A percentile compares a stretch with the other conserved stretches of the same genome.
Evolutionary conservation across 2,329 filamentous ascomycete species (phyloP).

Genomic region (Fusarium illudens): DNA sequence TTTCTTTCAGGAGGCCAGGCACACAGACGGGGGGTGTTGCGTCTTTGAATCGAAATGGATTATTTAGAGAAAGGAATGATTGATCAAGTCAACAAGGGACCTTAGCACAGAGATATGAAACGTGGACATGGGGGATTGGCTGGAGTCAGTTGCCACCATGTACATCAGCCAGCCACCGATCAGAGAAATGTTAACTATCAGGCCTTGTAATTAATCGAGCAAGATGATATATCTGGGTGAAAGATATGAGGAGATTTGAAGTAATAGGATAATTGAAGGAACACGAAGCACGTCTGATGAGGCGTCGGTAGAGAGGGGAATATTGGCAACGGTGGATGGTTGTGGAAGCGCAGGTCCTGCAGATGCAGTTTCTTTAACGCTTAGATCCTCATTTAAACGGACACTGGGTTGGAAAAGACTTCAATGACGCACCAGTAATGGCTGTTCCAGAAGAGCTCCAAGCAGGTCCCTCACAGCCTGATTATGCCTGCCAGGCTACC

Average conservation of each 20-base stretch:
- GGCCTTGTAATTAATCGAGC: not conserved
- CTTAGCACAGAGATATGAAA: not conserved
- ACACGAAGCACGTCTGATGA: not conserved
- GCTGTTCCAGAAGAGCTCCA: not conserved
- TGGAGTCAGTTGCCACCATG: not conserved
- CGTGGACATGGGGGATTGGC: not conserved
- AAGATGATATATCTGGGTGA: too few relatives aligned
- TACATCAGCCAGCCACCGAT: not conserved
- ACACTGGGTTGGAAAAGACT: not conserved
- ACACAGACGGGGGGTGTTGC: too few relatives aligned
- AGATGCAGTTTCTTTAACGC: too few relatives aligned
- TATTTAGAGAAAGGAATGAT: too few relatives aligned
- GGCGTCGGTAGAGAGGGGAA: not conserved
- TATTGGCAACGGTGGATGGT: not conserved
- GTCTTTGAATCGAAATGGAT: too few relatives aligned
- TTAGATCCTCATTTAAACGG: too few relatives aligned
- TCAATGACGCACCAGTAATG: not conserved
- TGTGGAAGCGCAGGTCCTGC: not conserved
- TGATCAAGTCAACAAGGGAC: not conserved
- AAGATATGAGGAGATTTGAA: too few relatives aligned
- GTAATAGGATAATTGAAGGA: too few relatives aligned
- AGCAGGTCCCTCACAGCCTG: not conserved
- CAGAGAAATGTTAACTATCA: not conserved
- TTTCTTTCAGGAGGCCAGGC: too few relatives aligned
- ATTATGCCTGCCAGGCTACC: too few relatives aligned